These are phyloP conservation scores for Aspergillus sergii DNA, from an alignment of 2,329 filamentous ascomycete genomes.

Conservation along the genomic window DNA sequence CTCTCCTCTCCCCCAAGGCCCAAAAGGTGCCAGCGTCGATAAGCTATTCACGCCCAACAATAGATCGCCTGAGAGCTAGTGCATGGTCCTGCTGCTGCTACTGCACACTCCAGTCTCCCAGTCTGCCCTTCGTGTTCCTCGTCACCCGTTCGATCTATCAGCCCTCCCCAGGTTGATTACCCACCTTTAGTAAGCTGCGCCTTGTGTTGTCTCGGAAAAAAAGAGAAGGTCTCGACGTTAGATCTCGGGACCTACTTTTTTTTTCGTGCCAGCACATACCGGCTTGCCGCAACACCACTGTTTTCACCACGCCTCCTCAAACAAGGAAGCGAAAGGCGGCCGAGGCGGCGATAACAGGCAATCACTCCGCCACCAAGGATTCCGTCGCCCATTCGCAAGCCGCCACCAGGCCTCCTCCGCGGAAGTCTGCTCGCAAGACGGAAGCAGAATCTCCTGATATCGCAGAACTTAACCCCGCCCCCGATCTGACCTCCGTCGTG, in stretches of 20 bases:
- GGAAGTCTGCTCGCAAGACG: conserved; percentile 23
- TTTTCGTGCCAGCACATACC: conserved; percentile 26
- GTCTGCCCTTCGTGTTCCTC: not conserved
- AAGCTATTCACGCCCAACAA: conserved; percentile 3
- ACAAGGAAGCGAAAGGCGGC: conserved; percentile 57
- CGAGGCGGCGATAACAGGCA: conserved; percentile 45
- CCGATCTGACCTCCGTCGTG: conserved; percentile 13
- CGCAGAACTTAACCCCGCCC: conserved; percentile 13
- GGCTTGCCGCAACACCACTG: conserved; percentile 16
- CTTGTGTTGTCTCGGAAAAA: conserved; percentile 27
- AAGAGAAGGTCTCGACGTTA: conserved; percentile 26
- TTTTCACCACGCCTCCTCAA: conserved; percentile 56
- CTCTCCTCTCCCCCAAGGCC: conserved; percentile 26
- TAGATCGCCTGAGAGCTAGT: not conserved
- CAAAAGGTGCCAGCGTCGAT: conserved; percentile 8
- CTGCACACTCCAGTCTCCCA: not conserved
- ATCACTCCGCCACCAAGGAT: conserved; percentile 23
- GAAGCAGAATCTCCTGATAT: conserved; percentile 27
- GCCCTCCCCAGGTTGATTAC: not conserved
- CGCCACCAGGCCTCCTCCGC: conserved; percentile 32
- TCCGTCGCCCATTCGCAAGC: conserved; percentile 14
- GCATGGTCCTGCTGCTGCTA: not conserved
- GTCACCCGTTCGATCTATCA: not conserved
- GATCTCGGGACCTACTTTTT: conserved; percentile 22
- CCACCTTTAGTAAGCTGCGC: conserved; percentile 25